Percentiles rank a stretch among this genome's conserved stretches.
phyloP scores from a whole-genome alignment of 495 filamentous ascomycete genomes.

The Neurospora sp. region DNA sequence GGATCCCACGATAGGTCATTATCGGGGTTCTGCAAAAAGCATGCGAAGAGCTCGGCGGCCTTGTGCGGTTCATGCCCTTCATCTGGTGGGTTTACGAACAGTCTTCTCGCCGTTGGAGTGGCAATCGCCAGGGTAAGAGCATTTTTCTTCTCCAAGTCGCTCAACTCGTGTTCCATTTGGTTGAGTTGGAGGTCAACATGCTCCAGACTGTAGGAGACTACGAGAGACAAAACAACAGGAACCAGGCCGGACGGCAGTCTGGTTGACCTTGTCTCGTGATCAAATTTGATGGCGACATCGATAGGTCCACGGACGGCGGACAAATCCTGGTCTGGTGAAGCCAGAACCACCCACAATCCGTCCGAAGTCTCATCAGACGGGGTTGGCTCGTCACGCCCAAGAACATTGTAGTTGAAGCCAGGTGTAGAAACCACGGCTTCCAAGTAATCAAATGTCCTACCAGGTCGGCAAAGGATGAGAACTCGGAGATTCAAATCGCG shows the following conservation, averaged over 20 bases:
- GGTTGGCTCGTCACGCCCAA: slow-evolving; percentile 5
- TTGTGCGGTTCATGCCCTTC: slow-evolving; percentile 19
- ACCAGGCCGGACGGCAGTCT: slow-evolving; percentile 8
- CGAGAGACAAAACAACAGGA: slow-evolving; percentile 24
- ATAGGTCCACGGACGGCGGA: slow-evolving; percentile 6
- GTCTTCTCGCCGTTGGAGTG: slow-evolving; percentile 12
- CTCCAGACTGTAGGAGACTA: slow-evolving; percentile 33
- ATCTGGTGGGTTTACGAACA: slow-evolving; percentile 22
- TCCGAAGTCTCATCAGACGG: background rate
- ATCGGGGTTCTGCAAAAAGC: slow-evolving; percentile 21
- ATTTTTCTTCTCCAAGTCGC: slow-evolving; percentile 29
- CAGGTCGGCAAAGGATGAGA: slow-evolving; percentile 31
- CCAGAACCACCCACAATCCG: slow-evolving; percentile 13
- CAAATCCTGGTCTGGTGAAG: slow-evolving; percentile 11
- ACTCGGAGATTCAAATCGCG: slow-evolving; percentile 24
- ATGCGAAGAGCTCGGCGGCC: slow-evolving; percentile 27
- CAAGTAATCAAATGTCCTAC: slow-evolving; percentile 28
- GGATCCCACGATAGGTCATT: slow-evolving; percentile 25
- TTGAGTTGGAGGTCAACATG: slow-evolving; percentile 32
- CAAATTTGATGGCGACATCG: slow-evolving; percentile 33
- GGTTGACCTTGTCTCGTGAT: slow-evolving; percentile 25
- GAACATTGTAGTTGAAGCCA: slow-evolving; percentile 13
- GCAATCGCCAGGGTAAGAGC: slow-evolving; percentile 27
- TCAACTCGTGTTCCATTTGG: slow-evolving; percentile 12
- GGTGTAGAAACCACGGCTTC: slow-evolving; percentile 22